Percentiles rank a stretch among this genome's conserved stretches.
phyloP scores from a whole-genome alignment of 257 asterid genomes.

The Solanum sparsipilum region DNA sequence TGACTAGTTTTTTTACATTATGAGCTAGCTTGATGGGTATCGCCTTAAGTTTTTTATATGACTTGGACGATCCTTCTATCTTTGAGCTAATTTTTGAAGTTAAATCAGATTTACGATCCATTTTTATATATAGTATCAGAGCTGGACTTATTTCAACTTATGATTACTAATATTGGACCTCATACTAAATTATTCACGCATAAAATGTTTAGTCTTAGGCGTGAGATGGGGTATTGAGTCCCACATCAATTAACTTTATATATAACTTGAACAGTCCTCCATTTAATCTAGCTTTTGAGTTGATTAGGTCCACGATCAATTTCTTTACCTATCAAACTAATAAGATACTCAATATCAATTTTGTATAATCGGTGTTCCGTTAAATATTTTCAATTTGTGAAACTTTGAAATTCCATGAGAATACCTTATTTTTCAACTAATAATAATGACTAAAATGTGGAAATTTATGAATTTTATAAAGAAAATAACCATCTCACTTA shows the following conservation, averaged over 20 bases:
- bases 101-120: accelerated
- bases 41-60: neutral
- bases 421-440: too few relatives aligned
- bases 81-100: too few relatives aligned
- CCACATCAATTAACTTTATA: too few relatives aligned
- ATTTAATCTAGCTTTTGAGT: too few relatives aligned
- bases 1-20: neutral
- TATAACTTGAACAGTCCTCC: neutral
- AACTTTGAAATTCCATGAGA: too few relatives aligned
- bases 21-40: neutral
- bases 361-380: too few relatives aligned
- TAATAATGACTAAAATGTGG: neutral
- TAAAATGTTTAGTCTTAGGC: neutral
- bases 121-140: neutral
- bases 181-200: neutral
- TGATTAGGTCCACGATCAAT: neutral
- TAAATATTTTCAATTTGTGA: too few relatives aligned
- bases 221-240: neutral
- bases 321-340: neutral
- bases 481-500: neutral
- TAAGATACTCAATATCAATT: neutral
- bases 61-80: too few relatives aligned
- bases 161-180: too few relatives aligned
- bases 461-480: neutral
- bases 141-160: too few relatives aligned